Conservation (phyloP, 2,329 filamentous ascomycete species). For the Tolypocladium capitatum region DNA sequence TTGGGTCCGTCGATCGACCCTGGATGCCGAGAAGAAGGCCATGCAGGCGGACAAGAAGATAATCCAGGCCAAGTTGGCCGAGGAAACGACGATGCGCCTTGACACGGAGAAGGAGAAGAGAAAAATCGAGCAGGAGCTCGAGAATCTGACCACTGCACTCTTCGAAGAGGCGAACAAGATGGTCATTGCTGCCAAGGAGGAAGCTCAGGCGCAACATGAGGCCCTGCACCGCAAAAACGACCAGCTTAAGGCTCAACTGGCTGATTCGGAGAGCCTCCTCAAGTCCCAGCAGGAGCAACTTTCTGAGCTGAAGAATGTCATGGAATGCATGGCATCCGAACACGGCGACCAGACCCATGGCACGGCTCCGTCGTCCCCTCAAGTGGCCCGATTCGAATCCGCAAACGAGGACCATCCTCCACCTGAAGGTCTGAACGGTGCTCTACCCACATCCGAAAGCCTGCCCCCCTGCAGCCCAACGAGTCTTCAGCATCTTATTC, state of each 20-base stretch:
- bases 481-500: conserved; percentile 71
- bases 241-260: conserved; percentile 71
- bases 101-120: conserved; percentile 68
- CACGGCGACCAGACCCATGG: conserved; percentile 57
- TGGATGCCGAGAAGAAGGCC: conserved; percentile 57
- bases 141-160: conserved; percentile 79
- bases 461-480: conserved; percentile 44
- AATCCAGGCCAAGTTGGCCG: conserved; percentile 43
- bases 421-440: conserved; percentile 16
- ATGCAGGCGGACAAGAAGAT: conserved; percentile 46
- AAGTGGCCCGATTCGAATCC: conserved; percentile 54
- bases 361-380: conserved; percentile 75
- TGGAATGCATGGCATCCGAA: conserved; percentile 72
- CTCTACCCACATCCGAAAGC: conserved; percentile 27
- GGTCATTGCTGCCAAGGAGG: conserved; percentile 79
- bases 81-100: conserved; percentile 52
- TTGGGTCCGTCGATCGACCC: conserved; percentile 59
- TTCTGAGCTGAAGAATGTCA: conserved; percentile 76
- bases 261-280: conserved; percentile 74
- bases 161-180: conserved; percentile 98
- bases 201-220: conserved; percentile 76
- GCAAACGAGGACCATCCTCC: conserved; percentile 28
- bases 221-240: conserved; percentile 73
- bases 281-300: conserved; percentile 89
- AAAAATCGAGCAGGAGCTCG: conserved; percentile 82